Conservation (phyloP, 257 asterid genomes). For the Buddleja alternifolia region DNA sequence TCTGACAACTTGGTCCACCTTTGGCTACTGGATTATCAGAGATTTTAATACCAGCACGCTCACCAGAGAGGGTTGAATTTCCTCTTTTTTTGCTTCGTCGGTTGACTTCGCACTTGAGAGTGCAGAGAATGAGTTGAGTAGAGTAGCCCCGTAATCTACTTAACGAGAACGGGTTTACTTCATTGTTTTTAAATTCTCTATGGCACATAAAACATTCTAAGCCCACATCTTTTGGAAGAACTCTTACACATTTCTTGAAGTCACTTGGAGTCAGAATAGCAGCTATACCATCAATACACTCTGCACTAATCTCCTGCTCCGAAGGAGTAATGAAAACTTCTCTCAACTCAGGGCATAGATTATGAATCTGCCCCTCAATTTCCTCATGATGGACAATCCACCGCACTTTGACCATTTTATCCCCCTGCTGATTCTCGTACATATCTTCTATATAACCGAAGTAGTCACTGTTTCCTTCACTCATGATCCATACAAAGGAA, state of each 20-base stretch:
- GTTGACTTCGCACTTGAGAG: constrained; percentile 24
- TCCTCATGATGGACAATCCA: constrained; percentile 45
- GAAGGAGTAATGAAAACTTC: constrained; percentile 59
- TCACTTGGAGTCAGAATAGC: constrained; percentile 50
- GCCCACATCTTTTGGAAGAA: constrained; percentile 34
- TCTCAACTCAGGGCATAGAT: constrained; percentile 33
- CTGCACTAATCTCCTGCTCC: constrained; percentile 40
- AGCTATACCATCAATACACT: constrained; percentile 45
- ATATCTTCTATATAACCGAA: constrained; percentile 65
- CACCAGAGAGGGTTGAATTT: too few species aligned
- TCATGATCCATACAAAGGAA: constrained; percentile 50
- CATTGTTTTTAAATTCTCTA: constrained; percentile 41
- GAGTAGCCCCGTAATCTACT: constrained; percentile 54
- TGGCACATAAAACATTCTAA: constrained; percentile 43
- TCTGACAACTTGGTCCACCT: constrained; percentile 27
- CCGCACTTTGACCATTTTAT: constrained; percentile 48
- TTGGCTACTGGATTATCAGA: constrained; percentile 17
- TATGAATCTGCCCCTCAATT: constrained; percentile 37
- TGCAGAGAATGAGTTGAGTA: constrained; percentile 41
- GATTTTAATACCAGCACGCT: background rate
- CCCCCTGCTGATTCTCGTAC: constrained; percentile 49
- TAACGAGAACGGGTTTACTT: constrained; percentile 36
- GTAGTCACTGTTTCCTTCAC: constrained; percentile 30
- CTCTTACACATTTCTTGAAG: constrained; percentile 43
- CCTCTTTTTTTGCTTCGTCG: too few species aligned